Percentiles rank a stretch among this genome's conserved stretches.
Conservation (phyloP, 2,329 filamentous ascomycete species). For the Fonsecaea pedrosoi region DNA sequence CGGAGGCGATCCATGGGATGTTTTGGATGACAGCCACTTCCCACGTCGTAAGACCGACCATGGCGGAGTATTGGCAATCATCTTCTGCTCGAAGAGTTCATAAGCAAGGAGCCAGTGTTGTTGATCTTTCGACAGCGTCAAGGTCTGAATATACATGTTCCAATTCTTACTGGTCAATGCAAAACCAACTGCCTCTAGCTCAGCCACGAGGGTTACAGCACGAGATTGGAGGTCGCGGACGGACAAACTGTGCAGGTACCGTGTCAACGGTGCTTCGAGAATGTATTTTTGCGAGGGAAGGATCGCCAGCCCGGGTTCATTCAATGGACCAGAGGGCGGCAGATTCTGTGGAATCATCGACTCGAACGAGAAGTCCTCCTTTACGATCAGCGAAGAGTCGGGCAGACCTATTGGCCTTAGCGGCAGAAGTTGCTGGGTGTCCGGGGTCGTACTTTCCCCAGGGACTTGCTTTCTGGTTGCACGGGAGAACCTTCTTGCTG, state of each 20-base stretch:
- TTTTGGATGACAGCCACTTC: slow-evolving; percentile 41
- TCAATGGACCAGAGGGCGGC: slow-evolving; percentile 10
- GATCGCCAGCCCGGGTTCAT: slow-evolving; percentile 35
- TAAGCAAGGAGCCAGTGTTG: slow-evolving; percentile 68
- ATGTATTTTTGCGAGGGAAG: slow-evolving; percentile 55
- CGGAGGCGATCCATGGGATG: slow-evolving; percentile 42
- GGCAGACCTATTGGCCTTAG: slow-evolving; percentile 1
- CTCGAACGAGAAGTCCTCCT: slow-evolving; percentile 16
- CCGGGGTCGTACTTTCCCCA: background rate
- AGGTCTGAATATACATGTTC: slow-evolving; percentile 75
- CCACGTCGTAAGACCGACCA: slow-evolving; percentile 61
- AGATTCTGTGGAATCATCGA: slow-evolving; percentile 26
- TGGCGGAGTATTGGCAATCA: slow-evolving; percentile 80
- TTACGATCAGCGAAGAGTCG: slow-evolving; percentile 7
- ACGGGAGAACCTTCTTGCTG: slow-evolving; percentile 13
- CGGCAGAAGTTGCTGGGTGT: background rate
- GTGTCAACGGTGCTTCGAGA: slow-evolving; percentile 56
- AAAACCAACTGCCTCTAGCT: slow-evolving; percentile 72
- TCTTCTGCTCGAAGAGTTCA: slow-evolving; percentile 72
- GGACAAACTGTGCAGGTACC: slow-evolving; percentile 61
- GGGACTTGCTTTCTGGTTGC: background rate
- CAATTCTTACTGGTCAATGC: slow-evolving; percentile 76
- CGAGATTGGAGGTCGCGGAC: slow-evolving; percentile 61
- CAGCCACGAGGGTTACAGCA: slow-evolving; percentile 59
- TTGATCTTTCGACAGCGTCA: slow-evolving; percentile 66